Evolutionary conservation across 2,329 filamentous ascomycete species (phyloP).

Genomic region (Furcasterigmium sp.): DNA sequence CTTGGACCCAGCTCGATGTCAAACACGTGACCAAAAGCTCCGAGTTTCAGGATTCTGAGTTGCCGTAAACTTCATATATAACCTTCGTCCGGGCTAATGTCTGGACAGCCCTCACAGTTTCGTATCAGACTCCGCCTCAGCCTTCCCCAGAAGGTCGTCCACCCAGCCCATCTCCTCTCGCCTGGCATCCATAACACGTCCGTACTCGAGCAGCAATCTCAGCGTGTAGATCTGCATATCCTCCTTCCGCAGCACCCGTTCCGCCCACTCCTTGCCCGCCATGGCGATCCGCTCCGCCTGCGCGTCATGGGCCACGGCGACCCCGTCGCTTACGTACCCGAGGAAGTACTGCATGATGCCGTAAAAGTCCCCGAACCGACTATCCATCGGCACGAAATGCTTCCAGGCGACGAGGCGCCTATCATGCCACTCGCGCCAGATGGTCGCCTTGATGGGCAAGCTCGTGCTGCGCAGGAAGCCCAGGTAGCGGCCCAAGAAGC

Average conservation of each 20-base stretch:
- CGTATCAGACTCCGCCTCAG: too few relatives aligned
- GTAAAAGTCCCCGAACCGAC: conserved; percentile 52
- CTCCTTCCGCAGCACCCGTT: conserved; percentile 44
- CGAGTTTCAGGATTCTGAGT: too few relatives aligned
- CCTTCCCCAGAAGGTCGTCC: too few relatives aligned
- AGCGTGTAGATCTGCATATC: conserved; percentile 53
- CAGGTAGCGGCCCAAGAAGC: conserved; percentile 43
- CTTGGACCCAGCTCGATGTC: too few relatives aligned
- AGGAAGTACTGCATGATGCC: conserved; percentile 53
- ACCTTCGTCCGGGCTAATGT: too few relatives aligned
- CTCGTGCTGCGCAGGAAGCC: conserved; percentile 50
- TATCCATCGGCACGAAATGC: conserved; percentile 59
- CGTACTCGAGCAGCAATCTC: conserved; percentile 42
- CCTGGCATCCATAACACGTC: conserved; percentile 26
- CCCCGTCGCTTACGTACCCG: too few relatives aligned
- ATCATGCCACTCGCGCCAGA: conserved; percentile 63
- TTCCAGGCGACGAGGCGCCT: conserved; percentile 53
- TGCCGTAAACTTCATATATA: too few relatives aligned
- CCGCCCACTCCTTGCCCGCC: conserved; percentile 45
- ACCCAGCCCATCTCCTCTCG: conserved; percentile 21
- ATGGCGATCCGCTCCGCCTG: conserved; percentile 42
- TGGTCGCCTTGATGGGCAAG: conserved; percentile 54
- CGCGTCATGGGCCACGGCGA: conserved; percentile 33
- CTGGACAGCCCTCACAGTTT: too few relatives aligned
- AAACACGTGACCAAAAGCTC: too few relatives aligned